Evolutionary conservation across 352 stramenopile species (phyloP).

Genomic region (Phytophthora sansomeana): DNA sequence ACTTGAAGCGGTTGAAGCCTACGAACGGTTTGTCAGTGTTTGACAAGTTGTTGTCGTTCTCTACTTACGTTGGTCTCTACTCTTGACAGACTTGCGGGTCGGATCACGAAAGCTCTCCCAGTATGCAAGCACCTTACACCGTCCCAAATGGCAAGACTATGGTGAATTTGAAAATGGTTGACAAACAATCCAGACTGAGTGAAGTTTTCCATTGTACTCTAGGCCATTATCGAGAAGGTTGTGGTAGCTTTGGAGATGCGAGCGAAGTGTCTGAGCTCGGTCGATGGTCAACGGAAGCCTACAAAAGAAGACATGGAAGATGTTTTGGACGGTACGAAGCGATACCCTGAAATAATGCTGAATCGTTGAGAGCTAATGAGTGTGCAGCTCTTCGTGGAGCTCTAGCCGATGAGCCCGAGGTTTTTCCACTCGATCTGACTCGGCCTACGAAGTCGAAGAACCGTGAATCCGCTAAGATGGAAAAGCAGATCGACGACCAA

Average conservation of each 20-base stretch:
- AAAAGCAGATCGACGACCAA: conserved; percentile 38
- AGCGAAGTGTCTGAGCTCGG: conserved; percentile 59
- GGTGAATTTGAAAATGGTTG: neutral
- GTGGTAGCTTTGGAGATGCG: conserved; percentile 60
- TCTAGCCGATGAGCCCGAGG: conserved; percentile 46
- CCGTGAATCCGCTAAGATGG: conserved; percentile 34
- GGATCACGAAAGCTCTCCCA: conserved; percentile 46
- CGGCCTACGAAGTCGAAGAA: conserved; percentile 30
- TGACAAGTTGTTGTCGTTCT: neutral
- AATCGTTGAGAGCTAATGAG: neutral
- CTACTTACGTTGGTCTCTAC: neutral
- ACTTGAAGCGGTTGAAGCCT: conserved; percentile 79
- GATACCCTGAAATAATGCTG: neutral
- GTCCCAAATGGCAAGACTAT: conserved; percentile 42
- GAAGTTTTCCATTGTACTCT: neutral
- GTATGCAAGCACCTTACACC: conserved; percentile 52
- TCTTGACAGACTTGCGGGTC: conserved; percentile 43
- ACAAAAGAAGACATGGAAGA: conserved; percentile 79
- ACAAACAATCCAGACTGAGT: neutral
- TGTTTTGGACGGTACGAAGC: conserved; percentile 54
- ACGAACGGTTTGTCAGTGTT: conserved; percentile 55
- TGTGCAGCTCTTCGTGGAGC: conserved; percentile 46
- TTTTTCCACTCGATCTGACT: conserved; percentile 47
- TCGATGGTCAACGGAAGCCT: conserved; percentile 62
- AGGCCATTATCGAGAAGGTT: conserved; percentile 51